A percentile compares a stretch with the other conserved stretches of the same genome.
These are phyloP conservation scores for Picea engelmannii DNA, from an alignment of 83 land plant genomes.

Conservation along the genomic window DNA sequence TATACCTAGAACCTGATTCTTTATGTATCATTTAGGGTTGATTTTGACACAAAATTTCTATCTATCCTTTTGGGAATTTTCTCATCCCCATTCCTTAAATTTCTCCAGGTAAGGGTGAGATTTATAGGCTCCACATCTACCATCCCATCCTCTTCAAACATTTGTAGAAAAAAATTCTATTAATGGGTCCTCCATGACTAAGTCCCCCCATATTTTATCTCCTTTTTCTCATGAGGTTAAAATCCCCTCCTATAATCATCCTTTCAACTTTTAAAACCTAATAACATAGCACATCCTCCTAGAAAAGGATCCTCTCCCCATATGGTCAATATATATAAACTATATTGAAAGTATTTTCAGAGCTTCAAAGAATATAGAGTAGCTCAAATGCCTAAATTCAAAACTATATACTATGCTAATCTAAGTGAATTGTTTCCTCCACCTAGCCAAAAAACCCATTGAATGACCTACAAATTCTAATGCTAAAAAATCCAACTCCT, in stretches of 20 bases:
- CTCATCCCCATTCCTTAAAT: not conserved
- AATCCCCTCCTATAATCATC: not conserved
- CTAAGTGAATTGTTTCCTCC: too few species aligned
- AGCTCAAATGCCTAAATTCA: not conserved
- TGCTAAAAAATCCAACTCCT: too few species aligned
- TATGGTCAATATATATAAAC: not conserved
- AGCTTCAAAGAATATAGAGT: not conserved
- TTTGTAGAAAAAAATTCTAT: not conserved
- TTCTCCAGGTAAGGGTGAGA: not conserved
- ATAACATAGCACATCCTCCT: not conserved
- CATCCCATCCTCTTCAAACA: not conserved
- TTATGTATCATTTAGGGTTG: not conserved
- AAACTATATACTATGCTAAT: not conserved
- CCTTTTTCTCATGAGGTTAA: not conserved
- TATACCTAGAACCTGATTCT: not conserved
- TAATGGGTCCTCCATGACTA: not conserved
- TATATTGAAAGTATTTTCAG: not conserved
- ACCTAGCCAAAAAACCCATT: too few species aligned
- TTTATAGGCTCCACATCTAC: not conserved
- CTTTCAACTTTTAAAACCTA: not conserved
- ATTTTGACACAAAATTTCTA: not conserved
- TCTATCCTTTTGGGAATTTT: not conserved
- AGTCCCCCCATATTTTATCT: not conserved
- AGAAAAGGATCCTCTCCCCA: not conserved
- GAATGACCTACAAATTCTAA: too few species aligned